Percentiles rank a stretch among this genome's conserved stretches.
These are phyloP conservation scores for Rugonectria rugulosa DNA, from an alignment of 2,329 filamentous ascomycete genomes.

Conservation along the genomic window DNA sequence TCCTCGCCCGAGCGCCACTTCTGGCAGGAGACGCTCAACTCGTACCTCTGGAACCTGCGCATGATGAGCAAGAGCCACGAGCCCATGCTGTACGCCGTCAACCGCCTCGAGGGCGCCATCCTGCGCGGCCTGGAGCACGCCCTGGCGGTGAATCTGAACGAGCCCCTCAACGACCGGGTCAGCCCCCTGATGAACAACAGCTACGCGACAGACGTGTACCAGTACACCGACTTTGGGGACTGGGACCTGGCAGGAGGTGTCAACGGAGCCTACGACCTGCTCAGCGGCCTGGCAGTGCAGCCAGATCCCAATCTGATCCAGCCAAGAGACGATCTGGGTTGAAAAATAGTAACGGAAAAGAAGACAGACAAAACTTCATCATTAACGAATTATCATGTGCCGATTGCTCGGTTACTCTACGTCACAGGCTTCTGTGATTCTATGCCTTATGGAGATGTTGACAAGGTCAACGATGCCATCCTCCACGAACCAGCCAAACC, in stretches of 20 bases:
- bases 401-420: slow-evolving; percentile 23
- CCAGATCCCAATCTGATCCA: slow-evolving; percentile 32
- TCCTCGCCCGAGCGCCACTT: slow-evolving; percentile 42
- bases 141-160: slow-evolving; percentile 44
- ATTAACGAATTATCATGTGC: too few relatives aligned
- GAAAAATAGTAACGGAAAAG: too few relatives aligned
- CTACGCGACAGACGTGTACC: slow-evolving; percentile 38
- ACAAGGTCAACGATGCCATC: slow-evolving; percentile 40
- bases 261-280: slow-evolving; percentile 42
- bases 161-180: slow-evolving; percentile 41
- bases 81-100: slow-evolving; percentile 48
- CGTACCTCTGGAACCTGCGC: slow-evolving; percentile 44
- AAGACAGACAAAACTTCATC: too few relatives aligned
- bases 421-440: slow-evolving; percentile 27
- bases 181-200: slow-evolving; percentile 40
- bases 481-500: slow-evolving; percentile 43
- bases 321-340: slow-evolving; percentile 32
- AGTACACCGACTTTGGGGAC: slow-evolving; percentile 45
- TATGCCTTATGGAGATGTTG: slow-evolving; percentile 34
- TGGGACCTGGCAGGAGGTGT: slow-evolving; percentile 42
- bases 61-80: slow-evolving; percentile 47
- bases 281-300: slow-evolving; percentile 37
- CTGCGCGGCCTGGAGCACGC: slow-evolving; percentile 48
- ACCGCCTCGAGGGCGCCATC: slow-evolving; percentile 47
- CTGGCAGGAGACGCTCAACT: slow-evolving; percentile 45